phyloP scores from a whole-genome alignment of 192 early-diverging fungal species.

The Backusella westeae region DNA sequence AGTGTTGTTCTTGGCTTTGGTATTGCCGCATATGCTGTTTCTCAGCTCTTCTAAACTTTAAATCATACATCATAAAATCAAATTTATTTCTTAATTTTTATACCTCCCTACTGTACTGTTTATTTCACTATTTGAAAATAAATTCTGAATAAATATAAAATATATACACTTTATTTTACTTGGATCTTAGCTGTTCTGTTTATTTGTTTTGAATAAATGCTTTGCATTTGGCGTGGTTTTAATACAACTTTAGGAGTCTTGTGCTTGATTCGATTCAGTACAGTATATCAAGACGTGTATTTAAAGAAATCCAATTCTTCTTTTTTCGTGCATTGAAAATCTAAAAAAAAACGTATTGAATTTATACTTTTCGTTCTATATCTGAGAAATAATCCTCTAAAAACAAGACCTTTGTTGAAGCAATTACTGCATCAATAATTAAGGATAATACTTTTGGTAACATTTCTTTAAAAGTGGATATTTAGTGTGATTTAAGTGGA shows the following conservation, averaged over 20 bases:
- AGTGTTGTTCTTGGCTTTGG: neutral
- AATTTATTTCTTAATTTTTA: neutral
- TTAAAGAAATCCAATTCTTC: neutral
- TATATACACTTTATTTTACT: neutral
- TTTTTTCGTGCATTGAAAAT: constrained; percentile 5
- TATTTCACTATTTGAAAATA: neutral
- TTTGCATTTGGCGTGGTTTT: neutral
- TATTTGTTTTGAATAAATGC: neutral
- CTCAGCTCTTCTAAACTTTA: neutral
- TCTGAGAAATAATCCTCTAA: neutral
- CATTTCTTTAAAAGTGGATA: neutral
- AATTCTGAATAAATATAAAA: neutral
- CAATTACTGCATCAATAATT: neutral
- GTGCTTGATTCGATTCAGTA: neutral
- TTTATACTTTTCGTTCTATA: neutral
- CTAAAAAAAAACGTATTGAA: neutral
- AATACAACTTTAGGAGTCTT: neutral
- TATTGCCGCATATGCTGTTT: constrained; percentile 2
- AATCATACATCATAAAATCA: neutral
- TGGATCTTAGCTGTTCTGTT: neutral
- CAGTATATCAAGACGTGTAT: neutral
- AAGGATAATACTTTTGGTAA: neutral
- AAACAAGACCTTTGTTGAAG: neutral
- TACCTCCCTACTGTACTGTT: constrained; percentile 4
- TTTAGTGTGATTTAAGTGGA: neutral